Base-by-base conservation (phyloP, 202 grass and related monocot species). In the Digitaria exilis region DNA sequence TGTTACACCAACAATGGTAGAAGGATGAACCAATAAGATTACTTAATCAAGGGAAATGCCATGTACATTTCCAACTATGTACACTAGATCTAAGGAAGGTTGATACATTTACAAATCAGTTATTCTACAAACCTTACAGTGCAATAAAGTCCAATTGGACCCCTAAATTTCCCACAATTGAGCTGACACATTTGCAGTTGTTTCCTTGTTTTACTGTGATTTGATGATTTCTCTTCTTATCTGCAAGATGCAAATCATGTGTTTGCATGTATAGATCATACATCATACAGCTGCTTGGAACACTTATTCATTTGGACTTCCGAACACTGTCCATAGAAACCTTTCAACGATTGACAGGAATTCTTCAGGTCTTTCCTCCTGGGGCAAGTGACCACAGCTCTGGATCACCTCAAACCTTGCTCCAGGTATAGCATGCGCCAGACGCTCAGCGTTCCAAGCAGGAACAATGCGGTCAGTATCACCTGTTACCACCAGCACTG, bases 401-500 rank as follows among this genome's bases (percentile, higher is more conserved):
- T 94, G 92, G 32, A 96, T 92, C 78, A 90, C 74, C 84, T 94
- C 89, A 79, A 98, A 90, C 25, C 2, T 59, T 12, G 93, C 92
- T 58, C 89, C 81, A 29, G 89, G 87, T 65, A 98, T 92, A 5
- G 78, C 71, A 4, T 61, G 70, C 5, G 96, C 90, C 16, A 98
- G 31, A 26, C 85, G 85, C 84, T 96, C 85, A 13, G 96, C 84
- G 32, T 94, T 98, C 87, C 87, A 98, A 70, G 91, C 64, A 56
- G 96, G 93, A 73, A 98, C 87, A 35, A 98, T 51, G 19, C 91
- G 87, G 78, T 98, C 96, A 2, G 63, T 96, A 71, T 98, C 91
- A 25, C 96, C 93, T 3, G 91, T 98, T 48, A 98, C 59, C n/a
- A 98, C 87, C 65, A 98, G 49, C 82, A 98, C 96, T 98, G 91